Evolutionary conservation across 164 flowering plant genomes (phyloP), one percentile per base, ranked within the genome.

Genomic region (Chimonanthus praecox): DNA sequence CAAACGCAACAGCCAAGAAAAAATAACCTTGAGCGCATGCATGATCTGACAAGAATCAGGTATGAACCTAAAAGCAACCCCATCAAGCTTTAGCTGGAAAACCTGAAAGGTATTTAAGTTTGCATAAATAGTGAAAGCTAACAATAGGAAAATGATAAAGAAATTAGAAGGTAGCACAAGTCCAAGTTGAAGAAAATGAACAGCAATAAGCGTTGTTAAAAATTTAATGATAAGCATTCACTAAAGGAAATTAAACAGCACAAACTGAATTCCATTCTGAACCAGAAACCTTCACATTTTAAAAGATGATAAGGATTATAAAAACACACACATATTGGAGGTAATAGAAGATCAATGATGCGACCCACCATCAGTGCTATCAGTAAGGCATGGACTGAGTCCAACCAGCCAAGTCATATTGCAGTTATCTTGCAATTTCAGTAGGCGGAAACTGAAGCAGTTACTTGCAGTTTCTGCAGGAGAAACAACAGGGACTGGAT

Each of bases 31-130:
- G 47, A 93, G 74, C 3, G 99, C 99, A 85, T 95, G 80, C 74
- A 71, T 82, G 71, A 93, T 77, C 79, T 95, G 92, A 67, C 89
- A 73, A 6, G 85, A 69, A 72, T 95, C 99, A 3, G 98, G 99
- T 73, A 95, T 85, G 80, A 95, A 82, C 84, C 97, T 85, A 78
- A 95, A 93, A 7, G 97, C 85, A 74, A 92, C 94, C 6, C 97
- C 97, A 76, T 89, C 82, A 74, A 87, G 78, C 81, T 90, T 88
- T 5, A 92, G 87, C 83, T 93, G 94, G 74, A 89, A 79, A 77
- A 89, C 87, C 98, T 95, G 89, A 15, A 15, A 44, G 13, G 44
- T 6, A n/a, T 5, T 18, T 10, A 7, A 45, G 58, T 64, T 46
- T 63, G 72, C 45, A 63, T 58, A 16, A 47, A 47, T 54, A 47